Evolutionary conservation across 768 basidiomycete genomes (phyloP), one percentile per base, ranked within the genome.

Genomic region (Clavulina sp.): DNA sequence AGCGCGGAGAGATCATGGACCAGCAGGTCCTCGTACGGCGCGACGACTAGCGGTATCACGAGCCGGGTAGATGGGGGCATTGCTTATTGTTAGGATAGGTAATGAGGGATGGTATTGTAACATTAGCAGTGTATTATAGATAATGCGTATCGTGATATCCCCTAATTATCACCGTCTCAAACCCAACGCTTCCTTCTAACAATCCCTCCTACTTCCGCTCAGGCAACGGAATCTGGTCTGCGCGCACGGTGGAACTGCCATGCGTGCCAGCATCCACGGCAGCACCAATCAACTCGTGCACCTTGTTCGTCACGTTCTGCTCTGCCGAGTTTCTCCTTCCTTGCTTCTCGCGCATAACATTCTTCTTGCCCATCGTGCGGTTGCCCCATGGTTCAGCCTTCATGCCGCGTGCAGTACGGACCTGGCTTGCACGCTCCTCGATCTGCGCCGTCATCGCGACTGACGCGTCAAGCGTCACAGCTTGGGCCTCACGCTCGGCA

Each of bases 401-500:
- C 24, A 46, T 46, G 9, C 43, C 43, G 9, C n/a, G n/a, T n/a
- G n/a, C n/a, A n/a, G n/a, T n/a, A 46, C 9, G 13, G 43, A 46
- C 13, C 13, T 16, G 26, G 26, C 43, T 24, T 46, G 43, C 13
- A 24, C 43, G 13, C 26, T 1, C 43, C 26, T 46, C 43, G 13
- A 26, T 16, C 43, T 13, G 13, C 24, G 13, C 9, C 13, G 16
- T 13, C 9, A 28, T 69, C 63, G 57, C 76, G 62, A 60, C 64
- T 65, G 63, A 84, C 84, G 75, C 66, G 60, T 85, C 77, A 41
- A 88, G 59, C 72, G 72, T 77, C 41, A 74, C 68, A 64, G 78
- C 49, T 18, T 60, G 58, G 3, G 24, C 67, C 58, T 66, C 63
- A 54, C 75, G 70, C 55, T 78, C 73, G 47, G 70, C 65, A n/a